Evolutionary conservation across 164 flowering plant species (phyloP).

Genomic region (Vitis rotundifolia): DNA sequence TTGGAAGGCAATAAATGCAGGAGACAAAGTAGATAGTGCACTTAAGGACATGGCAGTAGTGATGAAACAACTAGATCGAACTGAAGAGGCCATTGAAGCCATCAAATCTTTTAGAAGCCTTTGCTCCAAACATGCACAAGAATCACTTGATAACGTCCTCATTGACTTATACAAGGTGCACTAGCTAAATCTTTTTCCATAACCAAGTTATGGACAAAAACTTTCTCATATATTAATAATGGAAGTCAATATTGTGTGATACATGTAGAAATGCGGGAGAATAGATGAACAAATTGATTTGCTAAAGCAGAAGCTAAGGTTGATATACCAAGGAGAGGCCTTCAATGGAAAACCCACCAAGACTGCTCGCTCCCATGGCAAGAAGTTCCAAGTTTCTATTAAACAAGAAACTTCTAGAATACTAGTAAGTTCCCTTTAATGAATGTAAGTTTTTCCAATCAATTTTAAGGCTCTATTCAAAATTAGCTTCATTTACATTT

Average conservation of each 20-base stretch:
- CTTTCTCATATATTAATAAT: not conserved
- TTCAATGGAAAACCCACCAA: slow-evolving; percentile 38
- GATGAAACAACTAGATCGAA: too few species aligned
- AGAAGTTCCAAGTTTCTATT: slow-evolving; percentile 38
- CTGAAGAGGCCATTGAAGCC: too few species aligned
- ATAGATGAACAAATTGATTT: slow-evolving; percentile 34
- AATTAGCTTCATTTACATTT: too few species aligned
- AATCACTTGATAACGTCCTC: slow-evolving; percentile 19
- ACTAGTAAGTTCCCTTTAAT: slow-evolving; percentile 12
- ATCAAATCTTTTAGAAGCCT: not conserved
- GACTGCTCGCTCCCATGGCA: slow-evolving; percentile 41
- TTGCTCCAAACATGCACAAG: slow-evolving; percentile 16
- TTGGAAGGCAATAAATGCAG: slow-evolving; percentile 21
- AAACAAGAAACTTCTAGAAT: slow-evolving; percentile 9
- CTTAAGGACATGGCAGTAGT: too few species aligned
- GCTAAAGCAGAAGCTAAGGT: slow-evolving; percentile 31
- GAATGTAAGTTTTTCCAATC: too few species aligned
- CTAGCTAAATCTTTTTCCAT: not conserved
- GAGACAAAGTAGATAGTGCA: too few species aligned
- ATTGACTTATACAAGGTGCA: slow-evolving; percentile 15
- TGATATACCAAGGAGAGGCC: slow-evolving; percentile 34
- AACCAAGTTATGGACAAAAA: not conserved
- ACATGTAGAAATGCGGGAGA: slow-evolving; percentile 30
- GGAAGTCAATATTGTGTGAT: not conserved
- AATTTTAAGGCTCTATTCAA: too few species aligned